phyloP scores from a whole-genome alignment of 164 flowering plant species.

The Tetracentron sinense region DNA sequence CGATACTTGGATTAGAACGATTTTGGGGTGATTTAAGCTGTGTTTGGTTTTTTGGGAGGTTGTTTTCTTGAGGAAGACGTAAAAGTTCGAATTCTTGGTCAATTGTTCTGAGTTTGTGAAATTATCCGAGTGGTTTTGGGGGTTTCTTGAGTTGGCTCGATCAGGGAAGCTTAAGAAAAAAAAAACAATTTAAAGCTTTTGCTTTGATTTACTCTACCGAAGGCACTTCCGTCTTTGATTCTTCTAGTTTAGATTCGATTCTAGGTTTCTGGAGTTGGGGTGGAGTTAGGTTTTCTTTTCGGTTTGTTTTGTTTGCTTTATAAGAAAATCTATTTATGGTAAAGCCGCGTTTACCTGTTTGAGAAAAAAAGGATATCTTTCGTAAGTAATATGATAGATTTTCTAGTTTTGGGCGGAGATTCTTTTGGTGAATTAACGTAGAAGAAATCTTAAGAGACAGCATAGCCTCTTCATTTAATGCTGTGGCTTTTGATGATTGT shows the following conservation, averaged over 20 bases:
- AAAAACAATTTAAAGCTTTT: no score
- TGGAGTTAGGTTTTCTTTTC: background rate
- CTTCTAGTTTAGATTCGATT: background rate
- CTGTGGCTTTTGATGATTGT: background rate
- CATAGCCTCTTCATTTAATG: background rate
- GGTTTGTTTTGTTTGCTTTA: background rate
- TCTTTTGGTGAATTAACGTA: background rate
- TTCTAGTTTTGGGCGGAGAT: background rate
- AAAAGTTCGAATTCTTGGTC: background rate
- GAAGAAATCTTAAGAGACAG: background rate
- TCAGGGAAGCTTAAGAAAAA: no score
- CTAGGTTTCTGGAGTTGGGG: background rate
- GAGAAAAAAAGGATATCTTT: background rate
- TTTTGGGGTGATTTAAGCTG: background rate
- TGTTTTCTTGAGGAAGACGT: background rate
- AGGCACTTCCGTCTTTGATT: background rate
- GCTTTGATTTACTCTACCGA: background rate
- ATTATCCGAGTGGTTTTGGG: background rate
- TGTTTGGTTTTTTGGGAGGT: background rate
- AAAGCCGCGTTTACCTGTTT: constrained; percentile 2
- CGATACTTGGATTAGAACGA: background rate
- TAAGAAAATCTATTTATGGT: background rate
- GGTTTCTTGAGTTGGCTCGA: background rate
- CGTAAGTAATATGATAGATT: background rate
- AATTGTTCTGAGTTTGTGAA: background rate